These are phyloP conservation scores for Globisporangium viniferum DNA, from an alignment of 352 stramenopile genomes.

Conservation along the genomic window DNA sequence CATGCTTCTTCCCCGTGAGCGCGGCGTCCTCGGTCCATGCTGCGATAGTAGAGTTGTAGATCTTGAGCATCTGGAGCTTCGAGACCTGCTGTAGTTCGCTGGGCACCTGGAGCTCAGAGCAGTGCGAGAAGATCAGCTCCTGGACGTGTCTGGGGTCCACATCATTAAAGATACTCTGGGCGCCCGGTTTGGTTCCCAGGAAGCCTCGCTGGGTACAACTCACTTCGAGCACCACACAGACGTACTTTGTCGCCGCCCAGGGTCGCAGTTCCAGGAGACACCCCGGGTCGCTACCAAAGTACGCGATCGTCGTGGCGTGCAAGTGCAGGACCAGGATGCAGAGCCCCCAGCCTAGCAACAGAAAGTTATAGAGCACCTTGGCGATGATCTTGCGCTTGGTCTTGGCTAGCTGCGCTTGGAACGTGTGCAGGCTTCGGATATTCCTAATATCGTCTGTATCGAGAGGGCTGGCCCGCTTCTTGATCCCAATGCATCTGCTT, in stretches of 20 bases:
- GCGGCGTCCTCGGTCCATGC: constrained; percentile 15
- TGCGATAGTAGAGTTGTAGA: constrained; percentile 19
- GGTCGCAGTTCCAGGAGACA: constrained; percentile 19
- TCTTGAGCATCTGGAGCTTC: constrained; percentile 22
- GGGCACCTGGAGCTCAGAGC: constrained; percentile 14
- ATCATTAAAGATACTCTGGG: neutral
- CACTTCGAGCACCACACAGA: constrained; percentile 11
- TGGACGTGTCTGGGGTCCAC: constrained; percentile 7
- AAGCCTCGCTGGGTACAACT: constrained; percentile 8
- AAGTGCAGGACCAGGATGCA: constrained; percentile 4
- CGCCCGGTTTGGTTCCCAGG: neutral
- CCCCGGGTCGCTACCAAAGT: constrained; percentile 1
- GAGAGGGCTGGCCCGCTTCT: neutral
- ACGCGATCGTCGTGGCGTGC: constrained; percentile 18
- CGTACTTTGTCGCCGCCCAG: constrained; percentile 21
- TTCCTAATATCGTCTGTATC: neutral
- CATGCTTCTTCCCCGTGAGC: constrained; percentile 8
- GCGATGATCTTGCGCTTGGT: neutral
- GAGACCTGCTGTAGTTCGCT: constrained; percentile 12
- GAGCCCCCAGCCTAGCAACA: constrained; percentile 21
- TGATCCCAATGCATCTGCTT: constrained; percentile 6
- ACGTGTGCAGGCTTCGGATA: neutral
- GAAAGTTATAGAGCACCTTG: constrained; percentile 2
- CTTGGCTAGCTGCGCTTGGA: neutral
- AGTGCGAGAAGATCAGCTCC: constrained; percentile 22